A percentile compares a stretch with the other conserved stretches of the same genome.
Evolutionary conservation across 495 filamentous ascomycete species (phyloP).

Genomic region (Jackrogersella multiformis): DNA sequence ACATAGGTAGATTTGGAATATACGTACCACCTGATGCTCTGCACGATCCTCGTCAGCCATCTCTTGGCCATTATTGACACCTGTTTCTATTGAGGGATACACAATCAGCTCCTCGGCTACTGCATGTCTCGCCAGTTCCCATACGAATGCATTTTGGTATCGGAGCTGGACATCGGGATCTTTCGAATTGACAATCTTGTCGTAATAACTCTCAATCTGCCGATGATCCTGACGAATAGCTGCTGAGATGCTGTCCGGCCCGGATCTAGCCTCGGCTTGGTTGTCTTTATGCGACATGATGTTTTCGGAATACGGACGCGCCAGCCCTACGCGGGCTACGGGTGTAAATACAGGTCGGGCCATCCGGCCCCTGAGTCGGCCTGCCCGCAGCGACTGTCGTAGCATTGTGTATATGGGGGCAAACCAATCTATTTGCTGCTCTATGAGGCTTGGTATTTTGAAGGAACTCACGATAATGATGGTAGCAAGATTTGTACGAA

Average conservation of each 20-base stretch:
- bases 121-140: constrained; percentile 74
- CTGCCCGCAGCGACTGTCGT: constrained; percentile 11
- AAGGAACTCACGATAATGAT: not conserved
- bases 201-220: constrained; percentile 67
- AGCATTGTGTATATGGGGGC: constrained; percentile 11
- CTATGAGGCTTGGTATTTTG: not conserved
- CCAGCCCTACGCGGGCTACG: not conserved
- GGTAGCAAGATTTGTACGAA: not conserved
- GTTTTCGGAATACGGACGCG: constrained; percentile 22
- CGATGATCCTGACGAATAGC: constrained; percentile 69
- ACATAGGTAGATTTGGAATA: not conserved
- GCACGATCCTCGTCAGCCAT: constrained; percentile 68
- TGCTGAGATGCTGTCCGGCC: constrained; percentile 22
- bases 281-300: no score
- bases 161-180: constrained; percentile 59
- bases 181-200: constrained; percentile 61
- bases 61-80: constrained; percentile 57
- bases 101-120: constrained; percentile 75
- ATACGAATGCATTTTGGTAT: constrained; percentile 74
- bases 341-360: not conserved
- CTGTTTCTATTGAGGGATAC: constrained; percentile 71
- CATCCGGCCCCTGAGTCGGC: not conserved
- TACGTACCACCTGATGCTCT: constrained; percentile 64
- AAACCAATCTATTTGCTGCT: not conserved
- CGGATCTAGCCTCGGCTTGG: no score